Evolutionary conservation across 2,329 filamentous ascomycete species (phyloP).

Genomic region (Fusarium tuaranense): DNA sequence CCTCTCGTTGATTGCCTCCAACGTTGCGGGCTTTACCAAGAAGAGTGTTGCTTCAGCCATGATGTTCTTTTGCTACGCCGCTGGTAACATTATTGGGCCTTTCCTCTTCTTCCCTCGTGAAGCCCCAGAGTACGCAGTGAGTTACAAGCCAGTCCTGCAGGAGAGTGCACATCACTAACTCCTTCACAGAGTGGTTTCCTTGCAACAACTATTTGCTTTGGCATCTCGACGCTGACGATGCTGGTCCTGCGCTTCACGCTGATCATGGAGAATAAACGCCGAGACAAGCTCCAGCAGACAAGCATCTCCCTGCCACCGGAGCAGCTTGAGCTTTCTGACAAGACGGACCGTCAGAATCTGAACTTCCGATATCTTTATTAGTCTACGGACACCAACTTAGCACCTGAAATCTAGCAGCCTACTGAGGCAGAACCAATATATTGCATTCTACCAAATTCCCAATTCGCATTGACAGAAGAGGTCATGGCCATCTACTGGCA

Average conservation of each 20-base stretch:
- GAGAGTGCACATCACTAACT: not conserved
- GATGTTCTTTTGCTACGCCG: conserved; percentile 40
- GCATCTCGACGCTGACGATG: conserved; percentile 28
- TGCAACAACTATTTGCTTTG: conserved; percentile 37
- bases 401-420: not conserved
- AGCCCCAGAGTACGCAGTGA: conserved; percentile 34
- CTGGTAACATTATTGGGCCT: conserved; percentile 36
- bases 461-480: not conserved
- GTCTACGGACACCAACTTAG: not conserved
- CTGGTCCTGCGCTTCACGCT: conserved; percentile 21
- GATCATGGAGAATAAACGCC: conserved; percentile 30
- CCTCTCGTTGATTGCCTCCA: conserved; percentile 36
- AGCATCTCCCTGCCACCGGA: not conserved
- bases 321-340: conserved; percentile 32
- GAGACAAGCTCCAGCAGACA: conserved; percentile 23
- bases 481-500: not conserved
- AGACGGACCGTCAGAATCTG: conserved; percentile 32
- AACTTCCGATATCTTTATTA: conserved; percentile 40
- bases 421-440: not conserved
- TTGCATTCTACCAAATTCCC: not conserved
- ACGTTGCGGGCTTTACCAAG: conserved; percentile 39
- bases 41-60: conserved; percentile 38
- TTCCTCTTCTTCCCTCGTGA: conserved; percentile 38
- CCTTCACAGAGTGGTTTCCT: conserved; percentile 33
- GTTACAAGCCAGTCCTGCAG: not conserved